Base-by-base conservation (phyloP, 192 early-diverging fungal species). In the Geranomyces michiganensis region DNA sequence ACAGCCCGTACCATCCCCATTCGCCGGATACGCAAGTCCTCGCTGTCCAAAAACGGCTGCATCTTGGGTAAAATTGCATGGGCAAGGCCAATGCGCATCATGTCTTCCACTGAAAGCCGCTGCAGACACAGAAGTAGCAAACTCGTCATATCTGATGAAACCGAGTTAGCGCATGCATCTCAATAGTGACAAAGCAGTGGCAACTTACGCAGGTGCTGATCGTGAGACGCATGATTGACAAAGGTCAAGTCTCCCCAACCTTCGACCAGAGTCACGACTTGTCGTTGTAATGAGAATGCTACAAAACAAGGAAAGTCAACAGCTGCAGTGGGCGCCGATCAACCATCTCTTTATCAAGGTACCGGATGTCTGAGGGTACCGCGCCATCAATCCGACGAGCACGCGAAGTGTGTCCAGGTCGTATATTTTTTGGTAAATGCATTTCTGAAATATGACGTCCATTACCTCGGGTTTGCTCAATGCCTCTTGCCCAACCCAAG, bases 31-130 rank as follows among this genome's bases (percentile, higher is more conserved):
- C 66, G 1, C 15, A 33, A 24, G 30, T 67, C 66, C 48, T 46
- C n/a, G 66, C 66, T 67, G n/a, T 67, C 66, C 26, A 67, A 29
- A 55, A 55, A 67, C 7, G 36, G 26, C 19, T 56, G 66, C 46
- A 67, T 49, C n/a, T 41, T 41, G n/a, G 47, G 53, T 8, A 67
- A 22, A 9, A 67, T 8, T 19, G 22, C 22, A 17, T 9, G 24
- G 4, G 15, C 19, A 17, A 53, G 24, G 15, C 51, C 51, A 17
- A 9, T 26, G 3, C 51, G 51, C 4, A 26, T 7, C 51, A 65
- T 44, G 44, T 65, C 63, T 13, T 65, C 63, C 19, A 22, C 63
- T 8, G 63, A 46, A 15, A 65, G 26, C 8, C 21, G 22, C 19
- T 32, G 41, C n/a, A 67, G 66, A 24, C 49, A 51, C 8, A 67